A percentile compares a stretch with the other conserved stretches of the same genome.
phyloP scores from a whole-genome alignment of 2,329 filamentous ascomycete species.

The Colletotrichum chlorophyti region DNA sequence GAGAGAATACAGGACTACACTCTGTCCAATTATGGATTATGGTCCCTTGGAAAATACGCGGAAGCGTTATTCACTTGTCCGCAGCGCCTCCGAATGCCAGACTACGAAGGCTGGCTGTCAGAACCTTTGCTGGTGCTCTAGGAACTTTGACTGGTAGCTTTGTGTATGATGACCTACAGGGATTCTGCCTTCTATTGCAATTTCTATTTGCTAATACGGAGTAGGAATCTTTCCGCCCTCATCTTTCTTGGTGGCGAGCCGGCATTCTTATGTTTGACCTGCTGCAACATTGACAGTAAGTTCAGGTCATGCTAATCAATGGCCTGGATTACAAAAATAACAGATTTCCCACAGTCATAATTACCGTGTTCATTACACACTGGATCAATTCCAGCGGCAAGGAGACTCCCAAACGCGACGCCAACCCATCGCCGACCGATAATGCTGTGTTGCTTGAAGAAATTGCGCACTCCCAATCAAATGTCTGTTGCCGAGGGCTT shows the following conservation, averaged over 20 bases:
- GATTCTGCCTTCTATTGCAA: not conserved
- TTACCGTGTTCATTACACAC: not conserved
- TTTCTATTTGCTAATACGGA: not conserved
- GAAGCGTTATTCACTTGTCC: not conserved
- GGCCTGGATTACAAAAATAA: too few species aligned
- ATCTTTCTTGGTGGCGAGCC: not conserved
- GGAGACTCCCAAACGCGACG: not conserved
- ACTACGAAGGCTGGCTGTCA: not conserved
- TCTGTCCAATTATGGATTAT: not conserved
- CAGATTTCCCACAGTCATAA: not conserved
- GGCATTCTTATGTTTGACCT: constrained; percentile 5
- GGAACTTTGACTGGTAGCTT: not conserved
- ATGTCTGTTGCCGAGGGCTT: too few species aligned
- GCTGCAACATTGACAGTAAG: constrained; percentile 16
- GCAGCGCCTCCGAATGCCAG: not conserved
- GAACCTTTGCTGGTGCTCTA: not conserved
- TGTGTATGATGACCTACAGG: not conserved
- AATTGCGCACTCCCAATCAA: too few species aligned
- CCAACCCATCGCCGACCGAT: not conserved
- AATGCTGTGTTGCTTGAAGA: too few species aligned
- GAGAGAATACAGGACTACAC: constrained; percentile 7
- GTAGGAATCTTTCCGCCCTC: not conserved
- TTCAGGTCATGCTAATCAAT: too few species aligned
- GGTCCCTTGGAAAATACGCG: not conserved
- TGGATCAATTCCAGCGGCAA: constrained; percentile 5